phyloP scores from a whole-genome alignment of 2,329 filamentous ascomycete genomes.

The Didymella sp. region DNA sequence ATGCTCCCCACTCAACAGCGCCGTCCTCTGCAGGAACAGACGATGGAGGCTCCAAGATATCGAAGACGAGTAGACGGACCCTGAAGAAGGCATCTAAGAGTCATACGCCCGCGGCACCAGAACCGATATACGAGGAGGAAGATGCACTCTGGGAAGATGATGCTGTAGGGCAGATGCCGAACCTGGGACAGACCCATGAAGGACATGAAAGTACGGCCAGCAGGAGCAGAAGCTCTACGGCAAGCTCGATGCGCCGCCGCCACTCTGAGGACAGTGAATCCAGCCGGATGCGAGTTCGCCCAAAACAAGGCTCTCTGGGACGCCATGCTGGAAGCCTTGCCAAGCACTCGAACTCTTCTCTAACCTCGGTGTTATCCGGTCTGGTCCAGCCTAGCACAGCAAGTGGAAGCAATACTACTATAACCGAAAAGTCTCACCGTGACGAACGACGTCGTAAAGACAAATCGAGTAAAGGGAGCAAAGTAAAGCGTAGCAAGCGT shows the following conservation, averaged over 20 bases:
- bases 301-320: constrained; percentile 44
- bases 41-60: constrained; percentile 32
- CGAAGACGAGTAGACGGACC: constrained; percentile 28
- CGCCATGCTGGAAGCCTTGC: constrained; percentile 40
- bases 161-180: constrained; percentile 46
- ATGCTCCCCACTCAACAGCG: constrained; percentile 24
- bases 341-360: constrained; percentile 50
- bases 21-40: constrained; percentile 33
- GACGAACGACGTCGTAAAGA: constrained; percentile 37
- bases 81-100: constrained; percentile 32
- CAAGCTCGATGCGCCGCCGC: constrained; percentile 31
- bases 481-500: constrained; percentile 24
- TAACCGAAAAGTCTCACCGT: constrained; percentile 54
- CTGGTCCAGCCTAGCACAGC: constrained; percentile 53
- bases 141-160: constrained; percentile 29
- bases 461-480: constrained; percentile 21
- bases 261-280: constrained; percentile 30
- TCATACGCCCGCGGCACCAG: constrained; percentile 25
- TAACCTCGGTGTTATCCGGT: constrained; percentile 53
- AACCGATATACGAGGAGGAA: constrained; percentile 24
- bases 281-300: constrained; percentile 40
- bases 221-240: constrained; percentile 32
- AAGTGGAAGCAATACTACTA: constrained; percentile 56
- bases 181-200: constrained; percentile 52
- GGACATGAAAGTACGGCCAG: constrained; percentile 37